A percentile compares a stretch with the other conserved stretches of the same genome.
Evolutionary conservation across 2,329 filamentous ascomycete genomes (phyloP).

Genomic region (Fusarium scirpi): DNA sequence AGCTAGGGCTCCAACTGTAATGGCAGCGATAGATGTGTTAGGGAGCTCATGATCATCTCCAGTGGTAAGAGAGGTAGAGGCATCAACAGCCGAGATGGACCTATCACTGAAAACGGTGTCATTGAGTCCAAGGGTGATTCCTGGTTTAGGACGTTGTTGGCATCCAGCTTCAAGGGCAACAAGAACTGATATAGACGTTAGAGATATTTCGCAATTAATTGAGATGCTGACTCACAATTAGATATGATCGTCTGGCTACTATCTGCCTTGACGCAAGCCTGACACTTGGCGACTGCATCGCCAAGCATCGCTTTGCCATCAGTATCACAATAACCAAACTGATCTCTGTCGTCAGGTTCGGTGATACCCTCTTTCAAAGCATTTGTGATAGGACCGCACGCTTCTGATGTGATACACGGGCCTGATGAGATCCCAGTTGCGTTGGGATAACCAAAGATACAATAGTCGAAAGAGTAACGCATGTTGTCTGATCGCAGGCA

Average conservation of each 20-base stretch:
- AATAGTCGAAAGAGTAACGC: slow-evolving; percentile 64
- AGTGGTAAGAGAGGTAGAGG: slow-evolving; percentile 39
- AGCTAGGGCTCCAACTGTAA: slow-evolving; percentile 56
- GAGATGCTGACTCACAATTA: slow-evolving; percentile 58
- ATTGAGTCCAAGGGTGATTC: slow-evolving; percentile 55
- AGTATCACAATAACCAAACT: slow-evolving; percentile 61
- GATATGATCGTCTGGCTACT: slow-evolving; percentile 58
- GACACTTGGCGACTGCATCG: slow-evolving; percentile 55
- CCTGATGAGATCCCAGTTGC: slow-evolving; percentile 58
- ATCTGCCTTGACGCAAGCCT: slow-evolving; percentile 59
- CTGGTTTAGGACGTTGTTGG: slow-evolving; percentile 57
- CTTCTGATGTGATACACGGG: slow-evolving; percentile 64
- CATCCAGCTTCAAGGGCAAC: slow-evolving; percentile 65
- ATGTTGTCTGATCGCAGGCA: slow-evolving; percentile 61
- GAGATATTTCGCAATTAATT: neutral
- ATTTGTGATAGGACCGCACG: slow-evolving; percentile 60
- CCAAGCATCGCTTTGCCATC: slow-evolving; percentile 53
- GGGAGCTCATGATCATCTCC: slow-evolving; percentile 47
- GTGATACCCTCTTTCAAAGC: slow-evolving; percentile 57
- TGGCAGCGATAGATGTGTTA: slow-evolving; percentile 58
- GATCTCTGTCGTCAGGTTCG: slow-evolving; percentile 49
- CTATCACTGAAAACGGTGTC: slow-evolving; percentile 59
- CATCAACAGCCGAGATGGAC: slow-evolving; percentile 51
- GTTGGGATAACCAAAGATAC: slow-evolving; percentile 65
- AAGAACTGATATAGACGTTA: slow-evolving; percentile 55